Conservation (phyloP, 306 rosid species). For the Quercus cerris region DNA sequence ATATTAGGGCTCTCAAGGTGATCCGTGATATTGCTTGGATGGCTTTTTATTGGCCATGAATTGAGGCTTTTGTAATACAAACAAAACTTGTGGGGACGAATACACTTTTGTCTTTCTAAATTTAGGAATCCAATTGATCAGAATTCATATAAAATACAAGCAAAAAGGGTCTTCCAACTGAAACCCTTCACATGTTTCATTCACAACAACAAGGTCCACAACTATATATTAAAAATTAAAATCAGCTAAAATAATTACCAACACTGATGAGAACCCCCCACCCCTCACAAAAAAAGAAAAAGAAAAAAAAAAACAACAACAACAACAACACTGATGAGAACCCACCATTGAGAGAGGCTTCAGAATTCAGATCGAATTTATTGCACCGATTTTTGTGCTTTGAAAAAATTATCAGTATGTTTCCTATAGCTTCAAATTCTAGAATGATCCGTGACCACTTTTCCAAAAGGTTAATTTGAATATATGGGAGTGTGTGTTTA, state of each 20-base stretch:
- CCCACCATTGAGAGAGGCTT: slow-evolving; percentile 7
- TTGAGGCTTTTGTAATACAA: slow-evolving; percentile 9
- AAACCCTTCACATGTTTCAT: slow-evolving; percentile 6
- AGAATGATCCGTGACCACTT: slow-evolving; percentile 64
- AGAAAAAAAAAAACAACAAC: too few relatives aligned
- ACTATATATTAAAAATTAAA: not conserved
- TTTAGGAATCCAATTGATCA: slow-evolving; percentile 5
- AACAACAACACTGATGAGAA: slow-evolving; percentile 3
- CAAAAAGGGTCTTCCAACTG: slow-evolving; percentile 18
- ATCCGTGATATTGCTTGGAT: slow-evolving; percentile 56
- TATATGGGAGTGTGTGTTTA: not conserved
- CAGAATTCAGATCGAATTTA: slow-evolving; percentile 18
- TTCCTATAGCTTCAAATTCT: slow-evolving; percentile 27
- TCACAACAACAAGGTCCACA: slow-evolving; percentile 1
- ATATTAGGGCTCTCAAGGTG: not conserved
- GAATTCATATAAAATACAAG: not conserved
- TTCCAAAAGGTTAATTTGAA: not conserved
- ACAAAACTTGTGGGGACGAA: slow-evolving; percentile 30
- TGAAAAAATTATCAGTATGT: not conserved
- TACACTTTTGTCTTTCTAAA: slow-evolving; percentile 32
- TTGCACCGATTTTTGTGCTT: slow-evolving; percentile 11
- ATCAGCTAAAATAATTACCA: slow-evolving; percentile 10
- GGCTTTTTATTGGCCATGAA: slow-evolving; percentile 29
- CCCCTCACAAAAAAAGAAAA: too few relatives aligned
- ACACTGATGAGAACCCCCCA: not conserved